Evolutionary conservation across 2,329 filamentous ascomycete species (phyloP), one percentile per base, ranked within the genome.

Genomic region (Claviceps arundinis): DNA sequence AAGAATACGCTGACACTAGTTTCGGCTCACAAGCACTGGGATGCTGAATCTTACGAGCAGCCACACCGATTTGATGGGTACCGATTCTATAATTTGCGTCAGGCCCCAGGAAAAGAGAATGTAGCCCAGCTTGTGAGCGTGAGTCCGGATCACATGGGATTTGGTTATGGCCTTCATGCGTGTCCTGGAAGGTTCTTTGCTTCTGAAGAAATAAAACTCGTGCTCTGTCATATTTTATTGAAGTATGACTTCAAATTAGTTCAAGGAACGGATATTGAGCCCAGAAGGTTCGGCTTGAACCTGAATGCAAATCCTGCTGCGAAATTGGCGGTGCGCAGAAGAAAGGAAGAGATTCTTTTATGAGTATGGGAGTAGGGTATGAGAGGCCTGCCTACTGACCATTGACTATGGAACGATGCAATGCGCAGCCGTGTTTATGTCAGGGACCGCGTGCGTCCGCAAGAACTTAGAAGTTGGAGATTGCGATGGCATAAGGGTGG

Each of bases 141-240:
- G 1, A 59, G 54, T 4, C 54, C 59, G 2, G 60, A 66, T 6
- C 57, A 57, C 7, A 50, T 65, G 19, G 58, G 53, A 13, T 71
- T 70, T 51, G 68, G 69, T 3, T 60, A 69, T 51, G 68, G 69
- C 7, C 57, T 57, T n/a, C 64, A 68, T 51, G 64, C 68, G 1
- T 70, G 68, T 51, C 68, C 68, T 0, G 68, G 68, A 0, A 56
- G 68, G 5, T 70, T 68, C 56, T 69, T 69, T 58, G 67, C 66
- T 1, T 60, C 59, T 16, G 64, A 65, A 52, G 63, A 68, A 57
- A 60, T 70, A 22, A 69, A 70, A 38, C 37, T 49, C 5, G 47
- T 49, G n/a, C 45, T 47, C 11, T 37, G 30, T 13, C 45, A 47
- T 22, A 37, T 47, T 16, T 13, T 47, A 17, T 7, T 47, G 11